Evolutionary conservation across 768 basidiomycete species (phyloP).

Genomic region (Gymnopilus junonius): DNA sequence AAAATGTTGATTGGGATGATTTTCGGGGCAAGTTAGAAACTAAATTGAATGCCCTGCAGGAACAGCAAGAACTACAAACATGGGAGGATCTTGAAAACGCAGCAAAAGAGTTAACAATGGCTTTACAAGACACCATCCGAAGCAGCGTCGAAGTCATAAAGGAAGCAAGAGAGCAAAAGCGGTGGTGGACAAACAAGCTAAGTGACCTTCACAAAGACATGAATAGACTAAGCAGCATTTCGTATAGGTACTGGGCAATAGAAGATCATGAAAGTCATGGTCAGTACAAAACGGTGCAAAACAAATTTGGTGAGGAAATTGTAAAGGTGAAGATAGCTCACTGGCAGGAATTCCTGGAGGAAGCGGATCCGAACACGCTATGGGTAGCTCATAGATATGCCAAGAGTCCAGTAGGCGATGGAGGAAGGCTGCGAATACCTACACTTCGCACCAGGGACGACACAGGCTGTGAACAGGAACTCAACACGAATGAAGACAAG

Average conservation of each 20-base stretch:
- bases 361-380: background rate
- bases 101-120: slow-evolving; percentile 6
- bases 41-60: slow-evolving; percentile 21
- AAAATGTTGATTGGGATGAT: slow-evolving; percentile 18
- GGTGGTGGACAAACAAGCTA: slow-evolving; percentile 33
- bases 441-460: slow-evolving; percentile 14
- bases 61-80: background rate
- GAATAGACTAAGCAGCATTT: slow-evolving; percentile 14
- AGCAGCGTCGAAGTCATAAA: background rate
- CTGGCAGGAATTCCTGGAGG: slow-evolving; percentile 32
- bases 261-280: slow-evolving; percentile 27
- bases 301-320: slow-evolving; percentile 19
- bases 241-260: background rate
- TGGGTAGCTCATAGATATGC: slow-evolving; percentile 28
- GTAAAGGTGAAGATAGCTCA: slow-evolving; percentile 22
- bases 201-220: slow-evolving; percentile 10
- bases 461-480: slow-evolving; percentile 10
- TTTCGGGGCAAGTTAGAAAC: slow-evolving; percentile 25
- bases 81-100: background rate
- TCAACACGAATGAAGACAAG: slow-evolving; percentile 13
- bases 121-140: slow-evolving; percentile 14
- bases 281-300: slow-evolving; percentile 6
- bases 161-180: slow-evolving; percentile 6
- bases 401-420: slow-evolving; percentile 19
- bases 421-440: slow-evolving; percentile 26